phyloP scores from a whole-genome alignment of 495 filamentous ascomycete genomes.

The Hypoxylon fragiforme region DNA sequence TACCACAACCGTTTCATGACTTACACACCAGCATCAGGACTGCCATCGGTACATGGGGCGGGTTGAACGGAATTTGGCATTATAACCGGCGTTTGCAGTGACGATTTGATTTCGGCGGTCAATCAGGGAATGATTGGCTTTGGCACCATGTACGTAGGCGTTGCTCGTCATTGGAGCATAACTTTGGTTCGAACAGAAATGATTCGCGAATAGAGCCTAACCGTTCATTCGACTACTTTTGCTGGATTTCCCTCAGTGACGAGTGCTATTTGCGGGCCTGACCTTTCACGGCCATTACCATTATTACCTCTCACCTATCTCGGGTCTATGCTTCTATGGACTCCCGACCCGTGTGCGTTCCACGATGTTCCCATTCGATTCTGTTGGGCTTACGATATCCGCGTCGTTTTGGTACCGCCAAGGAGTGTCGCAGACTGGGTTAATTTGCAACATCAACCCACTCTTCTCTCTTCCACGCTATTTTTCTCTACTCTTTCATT shows the following conservation, averaged over 20 bases:
- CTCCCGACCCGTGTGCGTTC: neutral
- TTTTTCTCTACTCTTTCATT: too few species aligned
- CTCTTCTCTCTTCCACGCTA: too few species aligned
- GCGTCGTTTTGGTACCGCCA: constrained; percentile 3
- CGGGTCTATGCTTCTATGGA: neutral
- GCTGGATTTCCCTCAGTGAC: constrained; percentile 13
- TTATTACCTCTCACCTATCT: too few species aligned
- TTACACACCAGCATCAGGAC: constrained; percentile 36
- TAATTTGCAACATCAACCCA: constrained; percentile 3
- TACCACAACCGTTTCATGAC: constrained; percentile 35
- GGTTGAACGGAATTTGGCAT: constrained; percentile 38
- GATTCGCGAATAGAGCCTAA: constrained; percentile 33
- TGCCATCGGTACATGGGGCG: constrained; percentile 29
- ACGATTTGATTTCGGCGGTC: constrained; percentile 37
- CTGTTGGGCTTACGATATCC: neutral
- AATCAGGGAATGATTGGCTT: constrained; percentile 17
- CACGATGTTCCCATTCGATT: neutral
- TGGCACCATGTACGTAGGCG: constrained; percentile 34
- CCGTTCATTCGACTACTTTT: constrained; percentile 27
- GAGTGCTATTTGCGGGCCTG: constrained; percentile 14
- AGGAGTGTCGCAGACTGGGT: constrained; percentile 4
- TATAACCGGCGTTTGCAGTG: constrained; percentile 33
- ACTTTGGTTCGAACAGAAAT: constrained; percentile 25
- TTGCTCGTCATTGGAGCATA: constrained; percentile 29
- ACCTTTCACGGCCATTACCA: constrained; percentile 2